Evolutionary conservation across 2,329 filamentous ascomycete species (phyloP).

Genomic region (Alternaria incomplexa): DNA sequence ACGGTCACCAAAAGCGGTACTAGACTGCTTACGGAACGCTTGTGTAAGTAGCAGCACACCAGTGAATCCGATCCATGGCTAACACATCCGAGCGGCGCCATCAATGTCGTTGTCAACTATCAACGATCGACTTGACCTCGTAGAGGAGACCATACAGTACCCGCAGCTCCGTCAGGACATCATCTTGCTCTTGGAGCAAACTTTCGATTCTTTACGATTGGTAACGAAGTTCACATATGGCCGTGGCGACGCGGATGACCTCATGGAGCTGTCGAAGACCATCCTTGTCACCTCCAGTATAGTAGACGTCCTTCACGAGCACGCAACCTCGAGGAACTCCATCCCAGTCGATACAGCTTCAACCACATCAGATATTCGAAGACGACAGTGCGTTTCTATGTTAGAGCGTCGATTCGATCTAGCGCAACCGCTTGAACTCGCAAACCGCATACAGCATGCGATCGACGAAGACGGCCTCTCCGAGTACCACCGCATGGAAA

Average conservation of each 20-base stretch:
- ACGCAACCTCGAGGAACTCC: conserved; percentile 26
- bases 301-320: conserved; percentile 44
- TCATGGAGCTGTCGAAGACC: conserved; percentile 82
- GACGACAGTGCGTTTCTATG: conserved; percentile 41
- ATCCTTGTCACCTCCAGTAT: conserved; percentile 76
- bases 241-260: conserved; percentile 88
- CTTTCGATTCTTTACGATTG: conserved; percentile 84
- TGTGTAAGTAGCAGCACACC: conserved; percentile 62
- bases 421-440: conserved; percentile 70
- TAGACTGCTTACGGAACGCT: conserved; percentile 79
- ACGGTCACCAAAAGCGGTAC: conserved; percentile 93
- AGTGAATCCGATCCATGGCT: background rate
- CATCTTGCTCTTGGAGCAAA: conserved; percentile 71
- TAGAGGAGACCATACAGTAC: conserved; percentile 73
- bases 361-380: conserved; percentile 14
- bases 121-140: conserved; percentile 78
- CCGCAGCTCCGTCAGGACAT: conserved; percentile 73
- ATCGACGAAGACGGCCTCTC: conserved; percentile 94
- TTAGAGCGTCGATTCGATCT: conserved; percentile 69
- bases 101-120: conserved; percentile 87
- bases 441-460: conserved; percentile 72
- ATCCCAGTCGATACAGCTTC: conserved; percentile 12
- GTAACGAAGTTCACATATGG: conserved; percentile 95
- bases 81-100: conserved; percentile 65
- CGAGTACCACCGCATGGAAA: conserved; percentile 77